phyloP scores from a whole-genome alignment of 495 filamentous ascomycete species.

The Aspergillus indologenus region DNA sequence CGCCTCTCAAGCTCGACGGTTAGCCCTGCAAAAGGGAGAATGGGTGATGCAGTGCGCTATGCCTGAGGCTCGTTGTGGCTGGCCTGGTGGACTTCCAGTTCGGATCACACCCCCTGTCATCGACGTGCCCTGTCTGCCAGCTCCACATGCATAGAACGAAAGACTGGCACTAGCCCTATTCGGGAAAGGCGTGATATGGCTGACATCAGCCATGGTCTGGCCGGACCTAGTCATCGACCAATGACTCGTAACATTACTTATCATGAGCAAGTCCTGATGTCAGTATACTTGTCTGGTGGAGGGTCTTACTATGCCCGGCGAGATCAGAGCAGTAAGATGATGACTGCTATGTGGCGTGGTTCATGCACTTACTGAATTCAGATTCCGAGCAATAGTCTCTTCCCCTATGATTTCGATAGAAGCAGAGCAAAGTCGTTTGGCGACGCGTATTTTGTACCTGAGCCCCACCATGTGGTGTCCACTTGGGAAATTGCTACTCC shows the following conservation, averaged over 20 bases:
- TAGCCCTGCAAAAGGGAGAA: not conserved
- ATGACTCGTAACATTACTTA: not conserved
- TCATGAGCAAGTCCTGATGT: not conserved
- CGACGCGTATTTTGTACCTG: not conserved
- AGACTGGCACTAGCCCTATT: no score
- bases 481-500: not conserved
- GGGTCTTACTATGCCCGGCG: not conserved
- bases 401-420: not conserved
- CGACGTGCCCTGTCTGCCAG: no score
- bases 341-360: not conserved
- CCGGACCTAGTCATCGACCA: not conserved
- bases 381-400: not conserved
- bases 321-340: not conserved
- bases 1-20: not conserved
- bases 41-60: not conserved
- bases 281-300: not conserved
- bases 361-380: not conserved
- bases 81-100: not conserved
- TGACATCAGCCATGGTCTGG: no score
- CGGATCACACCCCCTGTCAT: not conserved
- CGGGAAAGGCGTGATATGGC: no score
- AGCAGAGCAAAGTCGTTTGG: not conserved
- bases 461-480: not conserved
- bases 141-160: no score
- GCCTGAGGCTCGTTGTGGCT: not conserved